Base-by-base conservation (phyloP, 2,329 filamentous ascomycete species). In the Botrytis cinerea region DNA sequence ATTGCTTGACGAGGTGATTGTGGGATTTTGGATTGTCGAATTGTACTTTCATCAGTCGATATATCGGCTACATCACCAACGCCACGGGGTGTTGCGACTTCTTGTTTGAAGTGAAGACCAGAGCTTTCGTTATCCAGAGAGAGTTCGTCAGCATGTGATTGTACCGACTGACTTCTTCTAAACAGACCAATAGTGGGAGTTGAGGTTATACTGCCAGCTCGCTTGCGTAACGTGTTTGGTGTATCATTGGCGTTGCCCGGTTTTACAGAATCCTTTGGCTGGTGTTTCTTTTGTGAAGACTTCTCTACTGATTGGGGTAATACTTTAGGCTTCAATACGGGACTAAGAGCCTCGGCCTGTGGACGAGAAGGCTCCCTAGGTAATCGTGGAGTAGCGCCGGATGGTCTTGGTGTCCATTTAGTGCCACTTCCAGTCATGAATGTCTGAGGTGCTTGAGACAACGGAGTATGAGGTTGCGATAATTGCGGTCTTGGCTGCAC, bases 311-410 rank as follows among this genome's bases (percentile, higher is more conserved):
- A 63, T 61, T 72, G 82, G 28, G 82, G 80, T 22, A 84, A 74
- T 25, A 83, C 82, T 48, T 83, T 80, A 66, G 83, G 79, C 45
- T 81, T 81, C 61, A 82, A 79, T 1, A 87, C 83, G 3, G 89
- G 89, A 75, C 89, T 91, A 6, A 90, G 82, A 0, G 88, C 88
- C 76, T 91, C 89, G 73, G 83, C 86, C 5, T 85, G 84, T 4
- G 89, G 89, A 73, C 87, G 88, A 22, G 74, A 48, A 84, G 83
- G 25, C 84, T 80, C 64, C 85, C 84, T 67, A 18, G 22, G 40
- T 61, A 61, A 20, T 78, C 80, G 43, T 77, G 89, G 89, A 1
- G 89, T 91, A 7, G 88, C 88, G 6, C 88, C 87, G 1, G 88
- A 89, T 10, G 87, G 85, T 8, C 83, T 84, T 25, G 86, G 83